phyloP scores from a whole-genome alignment of 352 stramenopile species.

The Phytophthora pseudosyringae region DNA sequence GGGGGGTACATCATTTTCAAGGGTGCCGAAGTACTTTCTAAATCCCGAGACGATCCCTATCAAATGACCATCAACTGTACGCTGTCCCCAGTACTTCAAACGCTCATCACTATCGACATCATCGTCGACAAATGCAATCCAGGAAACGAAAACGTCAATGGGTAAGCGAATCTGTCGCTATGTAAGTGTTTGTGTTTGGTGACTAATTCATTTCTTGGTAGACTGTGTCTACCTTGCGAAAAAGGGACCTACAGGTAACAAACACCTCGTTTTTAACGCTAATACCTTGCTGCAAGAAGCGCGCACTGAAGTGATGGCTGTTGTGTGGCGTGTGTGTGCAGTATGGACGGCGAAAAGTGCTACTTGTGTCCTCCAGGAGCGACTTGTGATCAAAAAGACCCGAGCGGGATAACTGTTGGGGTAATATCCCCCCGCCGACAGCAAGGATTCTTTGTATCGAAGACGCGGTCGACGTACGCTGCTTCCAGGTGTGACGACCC shows the following conservation, averaged over 20 bases:
- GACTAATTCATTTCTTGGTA: slow-evolving; percentile 26
- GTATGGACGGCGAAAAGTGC: slow-evolving; percentile 68
- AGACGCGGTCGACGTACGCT: slow-evolving; percentile 48
- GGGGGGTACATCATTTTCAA: slow-evolving; percentile 63
- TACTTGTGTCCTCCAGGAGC: slow-evolving; percentile 67
- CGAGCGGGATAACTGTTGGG: slow-evolving; percentile 38
- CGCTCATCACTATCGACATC: slow-evolving; percentile 40
- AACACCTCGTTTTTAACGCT: not conserved
- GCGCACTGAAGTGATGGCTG: not conserved
- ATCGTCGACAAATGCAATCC: slow-evolving; percentile 58
- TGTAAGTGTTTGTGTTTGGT: not conserved
- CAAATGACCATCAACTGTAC: slow-evolving; percentile 52
- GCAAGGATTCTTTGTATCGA: slow-evolving; percentile 57
- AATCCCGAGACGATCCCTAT: slow-evolving; percentile 43
- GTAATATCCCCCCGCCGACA: slow-evolving; percentile 48
- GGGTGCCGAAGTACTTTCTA: slow-evolving; percentile 43
- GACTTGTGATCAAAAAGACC: slow-evolving; percentile 49
- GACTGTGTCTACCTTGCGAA: slow-evolving; percentile 57
- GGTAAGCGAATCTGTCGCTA: slow-evolving; percentile 33
- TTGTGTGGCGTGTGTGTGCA: slow-evolving; percentile 27
- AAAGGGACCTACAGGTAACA: slow-evolving; percentile 73
- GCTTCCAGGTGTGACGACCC: slow-evolving; percentile 44
- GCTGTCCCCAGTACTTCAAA: slow-evolving; percentile 26
- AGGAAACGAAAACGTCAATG: slow-evolving; percentile 66
- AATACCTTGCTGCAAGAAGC: not conserved